Evolutionary conservation across 2,329 filamentous ascomycete genomes (phyloP), one percentile per base, ranked within the genome.

Genomic region (Colletotrichum australisinense): DNA sequence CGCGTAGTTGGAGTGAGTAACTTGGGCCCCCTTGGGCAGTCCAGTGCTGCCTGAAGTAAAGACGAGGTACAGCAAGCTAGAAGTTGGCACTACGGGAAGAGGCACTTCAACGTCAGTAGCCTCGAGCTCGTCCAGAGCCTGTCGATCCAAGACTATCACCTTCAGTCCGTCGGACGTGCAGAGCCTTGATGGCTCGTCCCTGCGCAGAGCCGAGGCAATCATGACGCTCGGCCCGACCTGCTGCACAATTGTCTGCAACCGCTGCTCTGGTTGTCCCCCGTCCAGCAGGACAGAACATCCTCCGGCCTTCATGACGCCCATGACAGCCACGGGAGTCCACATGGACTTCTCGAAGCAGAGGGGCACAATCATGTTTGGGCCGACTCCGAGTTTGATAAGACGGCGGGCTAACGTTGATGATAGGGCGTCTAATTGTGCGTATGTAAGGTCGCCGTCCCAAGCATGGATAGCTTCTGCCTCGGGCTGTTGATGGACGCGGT

Each of bases 21-120:
- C 77, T n/a, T 87, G 82, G 12, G 88, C 85, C n/a, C 88, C 88
- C 77, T 90, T 90, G 0, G 88, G 88, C 22, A 80, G 81, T 5
- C 88, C 88, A 0, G 88, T 90, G 38, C 85, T 89, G 24, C 88
- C 88, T 3, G 88, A 89, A 5, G 88, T 90, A 77, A 89, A 90
- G 74, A 89, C 86, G 73, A 88, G 84, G 56, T 79, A 81, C 67
- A 79, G 76, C n/a, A 77, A 32, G 19, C 75, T 65, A n/a, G 57
- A 42, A 4, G 4, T 56, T 24, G 12, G 58, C 28, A 60, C 38
- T 60, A 11, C 26, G 57, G 57, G 35, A n/a, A 60, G 26, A 42
- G 16, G 26, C 22, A 16, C 28, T 60, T 4, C 16, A 8, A 32
- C 16, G n/a, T 46, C 42, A n/a, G 14, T 53, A 35, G 14, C 7